Evolutionary conservation across 345 rosid genomes (phyloP).

Genomic region (Salix brachista): DNA sequence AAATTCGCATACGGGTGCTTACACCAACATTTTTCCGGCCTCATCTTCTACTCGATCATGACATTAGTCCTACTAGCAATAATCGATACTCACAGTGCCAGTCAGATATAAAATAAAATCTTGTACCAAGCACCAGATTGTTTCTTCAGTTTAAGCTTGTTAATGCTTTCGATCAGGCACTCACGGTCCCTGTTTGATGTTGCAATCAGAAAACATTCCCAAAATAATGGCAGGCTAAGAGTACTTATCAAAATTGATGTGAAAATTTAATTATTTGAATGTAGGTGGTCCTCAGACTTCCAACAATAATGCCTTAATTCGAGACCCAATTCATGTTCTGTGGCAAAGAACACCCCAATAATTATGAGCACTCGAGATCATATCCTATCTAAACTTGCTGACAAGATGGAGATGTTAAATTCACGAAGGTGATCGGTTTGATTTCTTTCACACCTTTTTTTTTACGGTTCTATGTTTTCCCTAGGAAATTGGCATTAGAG

Average conservation of each 20-base stretch:
- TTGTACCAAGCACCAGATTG: too few relatives aligned
- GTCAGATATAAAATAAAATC: too few relatives aligned
- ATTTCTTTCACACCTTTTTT: background rate
- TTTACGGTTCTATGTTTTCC: too few relatives aligned
- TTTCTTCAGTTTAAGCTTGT: background rate
- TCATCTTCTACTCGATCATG: too few relatives aligned
- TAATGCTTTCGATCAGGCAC: background rate
- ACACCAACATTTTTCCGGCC: too few relatives aligned
- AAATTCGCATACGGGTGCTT: too few relatives aligned
- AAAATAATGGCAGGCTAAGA: background rate
- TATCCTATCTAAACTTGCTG: background rate
- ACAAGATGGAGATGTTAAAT: background rate
- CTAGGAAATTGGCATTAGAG: too few relatives aligned
- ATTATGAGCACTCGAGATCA: background rate
- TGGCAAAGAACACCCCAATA: conserved; percentile 6
- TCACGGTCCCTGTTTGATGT: conserved; percentile 5
- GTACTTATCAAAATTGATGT: background rate
- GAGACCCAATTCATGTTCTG: conserved; percentile 9
- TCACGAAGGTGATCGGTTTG: too few relatives aligned
- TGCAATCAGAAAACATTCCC: conserved; percentile 5
- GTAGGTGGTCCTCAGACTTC: conserved; percentile 5
- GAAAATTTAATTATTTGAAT: background rate
- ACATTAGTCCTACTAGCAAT: too few relatives aligned
- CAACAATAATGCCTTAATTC: background rate
- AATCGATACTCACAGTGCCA: too few relatives aligned